Percentiles rank a stretch among this genome's conserved stretches.
phyloP scores from a whole-genome alignment of 106 monocot genomes.

The Dendrobium catenatum region DNA sequence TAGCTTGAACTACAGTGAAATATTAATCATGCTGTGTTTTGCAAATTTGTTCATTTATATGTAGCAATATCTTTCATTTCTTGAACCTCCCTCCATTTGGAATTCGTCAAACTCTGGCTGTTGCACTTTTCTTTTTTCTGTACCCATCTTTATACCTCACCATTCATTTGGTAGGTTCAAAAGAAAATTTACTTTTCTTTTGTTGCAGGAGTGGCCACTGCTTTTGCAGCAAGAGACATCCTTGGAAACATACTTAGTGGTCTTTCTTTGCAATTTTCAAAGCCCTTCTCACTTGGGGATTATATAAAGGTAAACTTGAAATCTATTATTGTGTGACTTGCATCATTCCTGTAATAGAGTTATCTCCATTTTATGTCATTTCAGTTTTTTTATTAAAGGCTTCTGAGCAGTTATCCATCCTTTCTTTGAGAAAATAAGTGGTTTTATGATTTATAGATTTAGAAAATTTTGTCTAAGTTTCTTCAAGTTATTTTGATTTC shows the following conservation, averaged over 20 bases:
- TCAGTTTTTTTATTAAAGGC: not conserved
- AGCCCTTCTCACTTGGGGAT: slow-evolving; percentile 78
- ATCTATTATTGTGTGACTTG: not conserved
- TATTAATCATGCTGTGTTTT: not conserved
- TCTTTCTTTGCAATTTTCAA: slow-evolving; percentile 78
- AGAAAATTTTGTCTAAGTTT: not conserved
- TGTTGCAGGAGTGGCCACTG: slow-evolving; percentile 83
- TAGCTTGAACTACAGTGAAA: not conserved
- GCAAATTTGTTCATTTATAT: not conserved
- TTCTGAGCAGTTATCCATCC: not conserved
- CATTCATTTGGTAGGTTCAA: not conserved
- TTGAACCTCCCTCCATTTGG: not conserved
- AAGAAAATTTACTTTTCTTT: slow-evolving; percentile 4
- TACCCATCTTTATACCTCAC: not conserved
- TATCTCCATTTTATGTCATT: not conserved
- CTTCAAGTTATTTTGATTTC: not conserved
- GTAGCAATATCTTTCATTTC: slow-evolving; percentile 1
- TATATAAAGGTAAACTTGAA: slow-evolving; percentile 58
- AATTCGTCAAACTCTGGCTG: not conserved
- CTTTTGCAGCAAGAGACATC: slow-evolving; percentile 93
- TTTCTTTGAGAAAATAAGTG: not conserved
- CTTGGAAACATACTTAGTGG: slow-evolving; percentile 91
- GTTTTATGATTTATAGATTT: slow-evolving; percentile 1
- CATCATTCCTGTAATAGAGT: not conserved
- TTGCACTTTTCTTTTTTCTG: not conserved